These are phyloP conservation scores for Entophlyctis luteolus DNA, from an alignment of 192 early-diverging fungal species.

Conservation along the genomic window DNA sequence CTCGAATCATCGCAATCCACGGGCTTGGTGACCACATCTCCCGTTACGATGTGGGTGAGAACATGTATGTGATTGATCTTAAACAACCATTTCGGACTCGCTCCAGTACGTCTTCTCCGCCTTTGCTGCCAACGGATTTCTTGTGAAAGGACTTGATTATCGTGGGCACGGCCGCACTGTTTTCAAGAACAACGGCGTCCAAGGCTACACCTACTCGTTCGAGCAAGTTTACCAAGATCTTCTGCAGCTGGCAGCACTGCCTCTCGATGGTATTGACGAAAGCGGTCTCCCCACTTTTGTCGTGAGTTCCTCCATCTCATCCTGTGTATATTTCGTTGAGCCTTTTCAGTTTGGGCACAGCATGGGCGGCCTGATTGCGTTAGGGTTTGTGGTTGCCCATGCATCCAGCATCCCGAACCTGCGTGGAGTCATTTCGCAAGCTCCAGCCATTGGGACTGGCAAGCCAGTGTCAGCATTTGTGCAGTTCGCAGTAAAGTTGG, in stretches of 20 bases:
- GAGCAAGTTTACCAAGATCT: constrained; percentile 45
- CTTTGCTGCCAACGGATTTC: constrained; percentile 54
- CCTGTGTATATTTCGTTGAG: too few relatives aligned
- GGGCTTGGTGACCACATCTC: constrained; percentile 61
- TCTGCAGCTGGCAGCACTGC: constrained; percentile 30
- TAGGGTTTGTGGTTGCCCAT: constrained; percentile 20
- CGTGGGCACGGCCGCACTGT: constrained; percentile 67
- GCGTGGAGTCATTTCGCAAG: constrained; percentile 24
- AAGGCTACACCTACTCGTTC: constrained; percentile 8
- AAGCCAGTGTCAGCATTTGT: background rate
- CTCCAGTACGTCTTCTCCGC: constrained; percentile 48
- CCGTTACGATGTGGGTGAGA: constrained; percentile 48
- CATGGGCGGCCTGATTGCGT: constrained; percentile 37
- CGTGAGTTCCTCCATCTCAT: constrained; percentile 11
- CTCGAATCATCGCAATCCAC: constrained; percentile 52
- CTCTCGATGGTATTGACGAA: constrained; percentile 34
- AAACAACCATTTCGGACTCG: background rate
- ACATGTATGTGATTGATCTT: background rate
- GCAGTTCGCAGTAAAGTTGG: background rate
- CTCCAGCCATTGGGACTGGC: constrained; percentile 12
- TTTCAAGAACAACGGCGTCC: constrained; percentile 31
- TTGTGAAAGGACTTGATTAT: constrained; percentile 59
- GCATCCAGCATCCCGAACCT: constrained; percentile 5
- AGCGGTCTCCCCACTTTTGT: constrained; percentile 17
- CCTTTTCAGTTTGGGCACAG: constrained; percentile 53